A percentile compares a stretch with the other conserved stretches of the same genome.
Conservation (phyloP, 345 rosid genomes). For the Gossypium raimondii region DNA sequence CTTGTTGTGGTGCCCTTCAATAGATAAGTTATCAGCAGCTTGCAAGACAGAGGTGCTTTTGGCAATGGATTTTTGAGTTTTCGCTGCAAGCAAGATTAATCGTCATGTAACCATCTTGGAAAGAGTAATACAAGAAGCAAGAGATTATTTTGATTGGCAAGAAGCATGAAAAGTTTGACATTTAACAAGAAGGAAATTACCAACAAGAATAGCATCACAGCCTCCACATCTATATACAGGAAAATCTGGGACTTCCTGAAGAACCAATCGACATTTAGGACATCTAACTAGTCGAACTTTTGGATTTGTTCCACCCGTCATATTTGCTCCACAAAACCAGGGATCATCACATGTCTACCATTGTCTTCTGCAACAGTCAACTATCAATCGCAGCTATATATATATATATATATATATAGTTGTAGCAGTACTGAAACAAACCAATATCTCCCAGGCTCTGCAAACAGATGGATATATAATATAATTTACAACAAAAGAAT, state of each 20-base stretch:
- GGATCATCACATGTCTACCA: slow-evolving; percentile 6
- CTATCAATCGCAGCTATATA: neutral
- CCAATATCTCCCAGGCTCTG: neutral
- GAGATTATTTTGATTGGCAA: neutral
- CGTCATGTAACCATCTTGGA: neutral
- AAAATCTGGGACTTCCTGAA: slow-evolving; percentile 52
- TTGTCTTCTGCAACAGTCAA: neutral
- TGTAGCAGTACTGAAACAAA: neutral
- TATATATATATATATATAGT: neutral
- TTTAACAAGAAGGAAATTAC: slow-evolving; percentile 28
- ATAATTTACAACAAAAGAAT: neutral
- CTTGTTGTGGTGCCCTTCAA: no score
- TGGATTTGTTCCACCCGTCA: slow-evolving; percentile 31
- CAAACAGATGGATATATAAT: neutral
- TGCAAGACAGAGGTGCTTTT: slow-evolving; percentile 24
- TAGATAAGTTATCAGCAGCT: slow-evolving; percentile 15
- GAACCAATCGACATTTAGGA: slow-evolving; percentile 56
- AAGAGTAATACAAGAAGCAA: neutral
- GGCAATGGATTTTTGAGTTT: slow-evolving; percentile 35
- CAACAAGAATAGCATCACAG: slow-evolving; percentile 57
- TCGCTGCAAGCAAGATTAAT: slow-evolving; percentile 43
- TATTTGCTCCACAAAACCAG: slow-evolving; percentile 25
- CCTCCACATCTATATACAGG: slow-evolving; percentile 69
- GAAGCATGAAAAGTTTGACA: neutral
- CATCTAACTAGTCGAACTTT: slow-evolving; percentile 62